Conservation (phyloP, 2,329 filamentous ascomycete genomes). For the Colletotrichum higginsianum region DNA sequence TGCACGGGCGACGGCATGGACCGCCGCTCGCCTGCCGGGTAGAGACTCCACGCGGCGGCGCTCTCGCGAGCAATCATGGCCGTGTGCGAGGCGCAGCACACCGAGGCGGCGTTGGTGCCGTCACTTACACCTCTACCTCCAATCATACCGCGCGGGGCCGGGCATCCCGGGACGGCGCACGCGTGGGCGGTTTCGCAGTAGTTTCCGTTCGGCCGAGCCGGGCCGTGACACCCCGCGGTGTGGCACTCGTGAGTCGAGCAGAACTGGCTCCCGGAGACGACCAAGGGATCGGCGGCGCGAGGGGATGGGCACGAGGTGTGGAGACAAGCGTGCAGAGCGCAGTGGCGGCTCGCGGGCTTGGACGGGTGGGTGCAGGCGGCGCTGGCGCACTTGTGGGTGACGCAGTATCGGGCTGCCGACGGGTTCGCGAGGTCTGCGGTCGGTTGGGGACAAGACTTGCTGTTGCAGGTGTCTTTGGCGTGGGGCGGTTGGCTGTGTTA, state of each 20-base stretch:
- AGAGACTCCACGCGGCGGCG: background rate
- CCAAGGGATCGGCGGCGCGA: conserved; percentile 37
- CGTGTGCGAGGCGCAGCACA: conserved; percentile 34
- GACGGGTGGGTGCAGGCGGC: conserved; percentile 28
- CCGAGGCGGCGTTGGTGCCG: background rate
- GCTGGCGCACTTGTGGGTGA: conserved; percentile 35
- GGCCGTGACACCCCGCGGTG: background rate
- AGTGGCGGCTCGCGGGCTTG: conserved; percentile 26
- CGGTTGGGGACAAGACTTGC: conserved; percentile 28
- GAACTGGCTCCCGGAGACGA: conserved; percentile 21
- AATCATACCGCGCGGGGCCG: background rate
- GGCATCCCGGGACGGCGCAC: conserved; percentile 28
- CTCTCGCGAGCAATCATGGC: conserved; percentile 16
- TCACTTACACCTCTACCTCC: background rate
- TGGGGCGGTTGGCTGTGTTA: background rate
- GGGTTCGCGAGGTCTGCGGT: conserved; percentile 27
- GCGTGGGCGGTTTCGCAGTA: conserved; percentile 40
- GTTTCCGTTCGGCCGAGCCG: background rate
- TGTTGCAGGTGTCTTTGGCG: conserved; percentile 32
- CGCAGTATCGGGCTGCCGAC: conserved; percentile 25
- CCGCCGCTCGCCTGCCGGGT: background rate
- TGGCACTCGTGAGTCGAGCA: conserved; percentile 40
- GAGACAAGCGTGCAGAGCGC: conserved; percentile 40
- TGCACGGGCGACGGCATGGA: background rate
- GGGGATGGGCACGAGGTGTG: conserved; percentile 29